Percentiles rank a stretch among this genome's conserved stretches.
phyloP scores from a whole-genome alignment of 2,329 filamentous ascomycete species.

The Colletotrichum siamense region DNA sequence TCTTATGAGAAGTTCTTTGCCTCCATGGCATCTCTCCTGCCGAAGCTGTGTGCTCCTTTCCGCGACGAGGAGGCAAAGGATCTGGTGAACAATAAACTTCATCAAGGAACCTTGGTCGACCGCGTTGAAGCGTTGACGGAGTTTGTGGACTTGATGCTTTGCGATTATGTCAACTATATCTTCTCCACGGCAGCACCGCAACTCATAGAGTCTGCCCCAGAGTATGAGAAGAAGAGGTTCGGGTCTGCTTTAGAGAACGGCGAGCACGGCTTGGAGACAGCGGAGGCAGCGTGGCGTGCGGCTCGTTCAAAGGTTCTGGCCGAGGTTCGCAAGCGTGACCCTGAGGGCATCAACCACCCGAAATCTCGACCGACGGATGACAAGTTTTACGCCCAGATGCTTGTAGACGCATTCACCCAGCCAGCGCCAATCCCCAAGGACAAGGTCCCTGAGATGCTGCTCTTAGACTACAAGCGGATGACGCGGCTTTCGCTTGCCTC shows the following conservation, averaged over 20 bases:
- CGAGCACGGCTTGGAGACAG: conserved; percentile 59
- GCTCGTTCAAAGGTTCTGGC: conserved; percentile 68
- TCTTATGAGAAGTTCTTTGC: conserved; percentile 83
- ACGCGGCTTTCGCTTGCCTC: conserved; percentile 41
- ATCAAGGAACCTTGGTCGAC: conserved; percentile 71
- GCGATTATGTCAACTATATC: conserved; percentile 85
- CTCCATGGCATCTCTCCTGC: conserved; percentile 76
- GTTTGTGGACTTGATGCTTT: conserved; percentile 78
- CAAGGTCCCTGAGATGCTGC: conserved; percentile 75
- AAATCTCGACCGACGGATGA: conserved; percentile 68
- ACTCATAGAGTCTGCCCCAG: conserved; percentile 72
- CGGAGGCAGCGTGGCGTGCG: conserved; percentile 69
- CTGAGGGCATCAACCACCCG: conserved; percentile 68
- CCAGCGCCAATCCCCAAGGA: conserved; percentile 59
- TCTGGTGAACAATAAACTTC: conserved; percentile 66
- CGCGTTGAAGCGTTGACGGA: conserved; percentile 77
- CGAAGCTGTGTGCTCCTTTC: conserved; percentile 81
- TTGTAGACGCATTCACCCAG: conserved; percentile 77
- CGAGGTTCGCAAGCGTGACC: conserved; percentile 72
- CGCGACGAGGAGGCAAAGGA: conserved; percentile 78
- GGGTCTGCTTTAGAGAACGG: conserved; percentile 66
- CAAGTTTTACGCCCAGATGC: conserved; percentile 77
- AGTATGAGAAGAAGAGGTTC: conserved; percentile 79
- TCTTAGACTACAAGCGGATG: conserved; percentile 71
- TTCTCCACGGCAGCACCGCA: conserved; percentile 74